Evolutionary conservation across 345 rosid genomes (phyloP), one percentile per base, ranked within the genome.

Genomic region (Citropsis articulata): DNA sequence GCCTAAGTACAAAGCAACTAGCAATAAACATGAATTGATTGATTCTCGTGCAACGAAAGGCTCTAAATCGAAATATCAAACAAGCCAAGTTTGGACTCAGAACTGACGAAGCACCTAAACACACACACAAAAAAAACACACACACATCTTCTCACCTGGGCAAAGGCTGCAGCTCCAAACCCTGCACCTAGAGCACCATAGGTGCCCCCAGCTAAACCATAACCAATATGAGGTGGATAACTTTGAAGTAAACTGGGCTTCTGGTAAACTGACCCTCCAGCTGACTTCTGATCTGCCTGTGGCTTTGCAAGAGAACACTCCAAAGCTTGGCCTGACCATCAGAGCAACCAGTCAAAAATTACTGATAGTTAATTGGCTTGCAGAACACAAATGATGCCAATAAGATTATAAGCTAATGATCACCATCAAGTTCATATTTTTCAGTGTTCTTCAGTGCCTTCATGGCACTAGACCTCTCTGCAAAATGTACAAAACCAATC

Each of bases 251-350:
- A 79, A 80, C 85, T 86, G 18, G 90, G 75, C 42, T 76, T 85
- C 79, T 76, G 90, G 12, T 86, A 72, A 71, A 76, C 82, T 72
- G 88, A 81, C 9, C 82, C 86, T 25, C 85, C 84, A 73, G 76
- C 77, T 83, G 88, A 69, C 81, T 89, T 91, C 80, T 85, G 93
- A 80, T 91, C 96, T 69, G 88, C 72, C 78, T 84, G 93, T 67
- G 93, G 95, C 83, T 88, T 91, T 38, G 93, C 95, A 79, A 91
- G 90, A 71, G 92, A 88, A 72, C 90, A 89, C 84, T 91, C 95
- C 80, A 91, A 77, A 69, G 82, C 86, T 86, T 91, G 96, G 67
- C 96, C 96, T 91, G 77, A 27, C 68, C 72, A 73, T 71, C 75
- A 78, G 35, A 75, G 74, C 48, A 66, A 69, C 61, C 65, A 77